Evolutionary conservation across 2,329 filamentous ascomycete species (phyloP).

Genomic region (Diplocarpon rosae): DNA sequence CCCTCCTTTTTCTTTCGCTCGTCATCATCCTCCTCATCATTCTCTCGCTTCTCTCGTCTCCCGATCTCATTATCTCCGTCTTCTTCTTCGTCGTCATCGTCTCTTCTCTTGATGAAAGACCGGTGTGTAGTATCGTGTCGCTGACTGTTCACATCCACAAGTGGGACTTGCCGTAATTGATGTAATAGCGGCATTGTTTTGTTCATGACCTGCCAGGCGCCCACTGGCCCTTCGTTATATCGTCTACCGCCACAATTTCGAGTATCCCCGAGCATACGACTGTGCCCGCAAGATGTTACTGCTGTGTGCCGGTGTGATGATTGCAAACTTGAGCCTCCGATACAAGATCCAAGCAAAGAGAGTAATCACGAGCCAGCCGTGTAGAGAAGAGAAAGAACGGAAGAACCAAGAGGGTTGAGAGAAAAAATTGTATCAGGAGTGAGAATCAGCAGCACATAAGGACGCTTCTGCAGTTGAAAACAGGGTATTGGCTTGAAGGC

Average conservation of each 20-base stretch:
- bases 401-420: constrained; percentile 11
- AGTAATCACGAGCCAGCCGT: constrained; percentile 27
- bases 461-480: constrained; percentile 10
- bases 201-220: constrained; percentile 23
- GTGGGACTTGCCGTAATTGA: constrained; percentile 10
- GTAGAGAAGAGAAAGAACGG: constrained; percentile 17
- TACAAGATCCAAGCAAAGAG: constrained; percentile 17
- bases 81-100: background rate
- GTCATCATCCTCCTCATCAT: constrained; percentile 4
- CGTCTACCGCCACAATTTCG: constrained; percentile 18
- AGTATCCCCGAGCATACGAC: constrained; percentile 15
- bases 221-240: constrained; percentile 12
- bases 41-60: constrained; percentile 2
- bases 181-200: constrained; percentile 25
- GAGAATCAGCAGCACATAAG: constrained; percentile 10
- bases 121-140: constrained; percentile 9
- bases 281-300: constrained; percentile 11
- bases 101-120: background rate
- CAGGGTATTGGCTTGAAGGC: constrained; percentile 6
- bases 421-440: constrained; percentile 15
- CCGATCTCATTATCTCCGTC: background rate
- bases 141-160: constrained; percentile 8
- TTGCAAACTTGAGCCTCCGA: constrained; percentile 8
- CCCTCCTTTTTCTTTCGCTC: constrained; percentile 2
- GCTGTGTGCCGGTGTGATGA: constrained; percentile 1